Evolutionary conservation across 2,329 filamentous ascomycete species (phyloP).

Genomic region (Domatiomyces catenatus): DNA sequence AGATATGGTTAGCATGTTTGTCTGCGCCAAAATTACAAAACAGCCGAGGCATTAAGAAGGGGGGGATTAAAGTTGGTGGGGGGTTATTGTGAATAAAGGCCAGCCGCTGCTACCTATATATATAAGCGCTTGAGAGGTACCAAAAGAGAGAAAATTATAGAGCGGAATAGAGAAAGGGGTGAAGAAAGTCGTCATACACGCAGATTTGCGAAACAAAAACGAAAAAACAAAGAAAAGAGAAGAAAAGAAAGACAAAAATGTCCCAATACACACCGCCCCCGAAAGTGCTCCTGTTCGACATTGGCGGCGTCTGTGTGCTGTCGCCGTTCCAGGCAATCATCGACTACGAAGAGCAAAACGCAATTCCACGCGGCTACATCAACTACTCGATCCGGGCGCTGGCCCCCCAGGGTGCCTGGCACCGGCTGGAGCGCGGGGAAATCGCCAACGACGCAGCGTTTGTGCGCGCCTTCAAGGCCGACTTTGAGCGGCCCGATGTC

Average conservation of each 20-base stretch:
- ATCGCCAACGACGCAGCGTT: constrained; percentile 60
- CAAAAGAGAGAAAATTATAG: no score
- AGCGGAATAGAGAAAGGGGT: no score
- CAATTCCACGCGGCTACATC: constrained; percentile 75
- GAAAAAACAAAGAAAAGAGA: background rate
- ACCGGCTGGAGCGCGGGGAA: constrained; percentile 70
- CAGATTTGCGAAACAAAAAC: background rate
- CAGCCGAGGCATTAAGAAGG: background rate
- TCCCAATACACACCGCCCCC: constrained; percentile 25
- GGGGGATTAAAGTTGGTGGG: background rate
- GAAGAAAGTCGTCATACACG: no score
- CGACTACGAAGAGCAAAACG: constrained; percentile 64
- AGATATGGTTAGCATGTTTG: background rate
- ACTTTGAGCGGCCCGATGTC: constrained; percentile 49
- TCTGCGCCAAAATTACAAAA: background rate
- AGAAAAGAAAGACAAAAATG: background rate
- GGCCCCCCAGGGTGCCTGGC: constrained; percentile 70
- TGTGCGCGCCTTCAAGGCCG: constrained; percentile 58
- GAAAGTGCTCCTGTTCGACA: constrained; percentile 77
- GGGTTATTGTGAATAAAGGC: background rate
- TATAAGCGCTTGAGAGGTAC: no score
- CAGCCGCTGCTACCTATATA: no score
- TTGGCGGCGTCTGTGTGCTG: constrained; percentile 85
- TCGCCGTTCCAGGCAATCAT: constrained; percentile 89
- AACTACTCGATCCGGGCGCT: constrained; percentile 76